phyloP scores from a whole-genome alignment of 1,139 yeast species.

The Hyphopichia wangnamkhiaoensis region DNA sequence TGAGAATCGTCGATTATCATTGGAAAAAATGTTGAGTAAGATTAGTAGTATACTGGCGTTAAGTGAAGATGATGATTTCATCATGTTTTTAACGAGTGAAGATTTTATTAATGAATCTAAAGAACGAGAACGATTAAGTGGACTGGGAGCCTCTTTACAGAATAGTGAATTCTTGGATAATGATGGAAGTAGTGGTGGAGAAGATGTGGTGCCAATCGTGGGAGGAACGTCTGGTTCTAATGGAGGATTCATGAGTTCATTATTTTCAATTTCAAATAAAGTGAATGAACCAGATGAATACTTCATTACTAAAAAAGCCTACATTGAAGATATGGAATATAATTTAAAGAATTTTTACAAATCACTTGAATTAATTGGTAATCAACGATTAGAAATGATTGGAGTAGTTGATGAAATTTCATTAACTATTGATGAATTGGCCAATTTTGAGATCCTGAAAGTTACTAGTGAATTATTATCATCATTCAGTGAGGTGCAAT shows the following conservation, averaged over 20 bases:
- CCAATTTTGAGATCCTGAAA: constrained; percentile 75
- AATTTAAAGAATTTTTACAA: constrained; percentile 71
- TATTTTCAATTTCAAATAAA: constrained; percentile 59
- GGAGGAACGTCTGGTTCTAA: constrained; percentile 19
- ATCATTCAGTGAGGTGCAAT: constrained; percentile 70
- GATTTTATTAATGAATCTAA: constrained; percentile 67
- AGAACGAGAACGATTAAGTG: constrained; percentile 59
- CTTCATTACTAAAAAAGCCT: constrained; percentile 67
- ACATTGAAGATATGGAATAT: constrained; percentile 70
- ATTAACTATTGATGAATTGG: constrained; percentile 68
- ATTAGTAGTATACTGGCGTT: constrained; percentile 58
- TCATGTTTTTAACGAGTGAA: constrained; percentile 74
- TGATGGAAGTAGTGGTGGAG: constrained; percentile 21
- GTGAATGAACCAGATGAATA: constrained; percentile 78
- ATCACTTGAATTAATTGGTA: constrained; percentile 72
- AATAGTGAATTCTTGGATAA: constrained; percentile 44
- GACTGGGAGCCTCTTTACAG: constrained; percentile 51
- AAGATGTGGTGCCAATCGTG: constrained; percentile 27
- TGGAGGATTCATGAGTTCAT: constrained; percentile 64
- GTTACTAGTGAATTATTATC: constrained; percentile 56
- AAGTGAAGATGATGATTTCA: constrained; percentile 72
- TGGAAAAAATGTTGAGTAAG: constrained; percentile 82
- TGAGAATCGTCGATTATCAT: constrained; percentile 80
- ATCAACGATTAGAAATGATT: constrained; percentile 75
- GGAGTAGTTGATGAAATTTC: constrained; percentile 43